A percentile compares a stretch with the other conserved stretches of the same genome.
Conservation (phyloP, 768 basidiomycete species). For the Antrodiella citrinella region DNA sequence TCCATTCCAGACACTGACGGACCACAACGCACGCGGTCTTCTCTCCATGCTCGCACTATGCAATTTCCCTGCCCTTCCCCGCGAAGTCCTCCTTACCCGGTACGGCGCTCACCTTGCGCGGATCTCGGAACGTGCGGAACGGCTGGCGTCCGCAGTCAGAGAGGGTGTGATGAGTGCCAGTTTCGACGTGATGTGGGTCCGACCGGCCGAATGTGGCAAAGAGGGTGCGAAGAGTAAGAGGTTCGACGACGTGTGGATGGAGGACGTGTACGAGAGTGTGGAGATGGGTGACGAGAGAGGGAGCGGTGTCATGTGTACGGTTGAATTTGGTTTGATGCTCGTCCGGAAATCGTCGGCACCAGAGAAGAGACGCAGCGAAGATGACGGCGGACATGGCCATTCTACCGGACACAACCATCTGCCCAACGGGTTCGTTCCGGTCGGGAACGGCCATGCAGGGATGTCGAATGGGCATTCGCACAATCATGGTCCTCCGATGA, state of each 20-base stretch:
- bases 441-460: not conserved
- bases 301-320: slow-evolving; percentile 19
- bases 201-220: slow-evolving; percentile 1
- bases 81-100: slow-evolving; percentile 22
- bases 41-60: slow-evolving; percentile 25
- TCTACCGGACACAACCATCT: not conserved
- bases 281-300: slow-evolving; percentile 12
- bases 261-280: slow-evolving; percentile 18
- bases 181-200: slow-evolving; percentile 23
- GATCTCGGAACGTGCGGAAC: slow-evolving; percentile 21
- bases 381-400: not conserved
- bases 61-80: slow-evolving; percentile 21
- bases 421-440: no score
- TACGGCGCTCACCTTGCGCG: slow-evolving; percentile 22
- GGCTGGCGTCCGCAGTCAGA: slow-evolving; percentile 20
- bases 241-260: slow-evolving; percentile 22
- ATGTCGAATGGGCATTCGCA: not conserved
- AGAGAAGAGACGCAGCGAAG: not conserved
- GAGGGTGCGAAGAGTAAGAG: slow-evolving; percentile 5
- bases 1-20: slow-evolving; percentile 12
- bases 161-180: slow-evolving; percentile 26
- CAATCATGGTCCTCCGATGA: not conserved
- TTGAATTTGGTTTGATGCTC: slow-evolving; percentile 22
- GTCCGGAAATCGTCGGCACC: slow-evolving; percentile 11
- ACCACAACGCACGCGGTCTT: slow-evolving; percentile 22